A percentile compares a stretch with the other conserved stretches of the same genome.
phyloP scores from a whole-genome alignment of 352 stramenopile genomes.

The Phytopythium vexans region DNA sequence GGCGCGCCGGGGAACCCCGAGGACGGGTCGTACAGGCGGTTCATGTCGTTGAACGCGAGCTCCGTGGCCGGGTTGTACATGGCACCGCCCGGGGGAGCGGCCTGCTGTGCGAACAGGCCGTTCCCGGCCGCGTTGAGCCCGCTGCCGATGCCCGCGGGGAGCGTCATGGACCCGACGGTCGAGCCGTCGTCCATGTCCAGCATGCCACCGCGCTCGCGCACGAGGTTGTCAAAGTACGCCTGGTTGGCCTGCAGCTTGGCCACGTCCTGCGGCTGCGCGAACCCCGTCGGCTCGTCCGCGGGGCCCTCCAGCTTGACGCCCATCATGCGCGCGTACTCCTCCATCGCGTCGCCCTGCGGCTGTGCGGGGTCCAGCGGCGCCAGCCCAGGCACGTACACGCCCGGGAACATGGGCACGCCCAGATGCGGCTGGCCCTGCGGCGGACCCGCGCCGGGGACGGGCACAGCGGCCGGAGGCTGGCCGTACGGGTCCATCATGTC shows the following conservation, averaged over 20 bases:
- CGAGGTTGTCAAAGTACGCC: slow-evolving; percentile 80
- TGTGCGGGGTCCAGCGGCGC: slow-evolving; percentile 46
- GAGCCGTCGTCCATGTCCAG: slow-evolving; percentile 26
- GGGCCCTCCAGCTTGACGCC: slow-evolving; percentile 78
- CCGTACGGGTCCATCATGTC: slow-evolving; percentile 33
- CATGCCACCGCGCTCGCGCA: slow-evolving; percentile 44
- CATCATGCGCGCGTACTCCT: slow-evolving; percentile 82
- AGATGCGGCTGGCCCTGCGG: slow-evolving; percentile 14
- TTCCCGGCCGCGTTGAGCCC: slow-evolving; percentile 41
- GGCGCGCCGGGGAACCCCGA: slow-evolving; percentile 35
- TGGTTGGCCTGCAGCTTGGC: slow-evolving; percentile 77
- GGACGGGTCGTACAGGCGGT: slow-evolving; percentile 67
- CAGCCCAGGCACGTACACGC: slow-evolving; percentile 44
- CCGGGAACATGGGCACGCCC: slow-evolving; percentile 22
- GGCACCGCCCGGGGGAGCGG: slow-evolving; percentile 19
- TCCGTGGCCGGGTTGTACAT: slow-evolving; percentile 59
- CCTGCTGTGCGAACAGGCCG: slow-evolving; percentile 28
- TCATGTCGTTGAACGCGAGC: slow-evolving; percentile 62
- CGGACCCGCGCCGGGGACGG: slow-evolving; percentile 2
- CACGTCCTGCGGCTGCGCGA: slow-evolving; percentile 33
- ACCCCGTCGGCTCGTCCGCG: slow-evolving; percentile 34
- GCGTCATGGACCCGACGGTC: slow-evolving; percentile 54
- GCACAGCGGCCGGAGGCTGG: slow-evolving; percentile 10
- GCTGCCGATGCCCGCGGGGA: slow-evolving; percentile 61
- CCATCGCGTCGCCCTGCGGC: slow-evolving; percentile 44